Percentiles rank a stretch among this genome's conserved stretches.
phyloP scores from a whole-genome alignment of 768 basidiomycete species.

The Termitomyces sp. region DNA sequence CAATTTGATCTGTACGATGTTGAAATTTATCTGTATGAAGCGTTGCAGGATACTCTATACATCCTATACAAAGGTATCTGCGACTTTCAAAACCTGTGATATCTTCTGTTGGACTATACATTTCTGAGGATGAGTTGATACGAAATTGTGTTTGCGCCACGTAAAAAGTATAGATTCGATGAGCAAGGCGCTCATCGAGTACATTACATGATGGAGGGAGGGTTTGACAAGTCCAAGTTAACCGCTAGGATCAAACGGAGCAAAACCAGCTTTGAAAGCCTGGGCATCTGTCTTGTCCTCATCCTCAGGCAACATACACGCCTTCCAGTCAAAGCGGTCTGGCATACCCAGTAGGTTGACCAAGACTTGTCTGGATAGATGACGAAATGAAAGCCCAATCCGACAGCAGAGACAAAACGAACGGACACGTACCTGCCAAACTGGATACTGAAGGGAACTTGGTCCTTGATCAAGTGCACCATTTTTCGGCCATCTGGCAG shows the following conservation, averaged over 20 bases:
- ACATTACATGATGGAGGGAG: background rate
- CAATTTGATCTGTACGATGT: background rate
- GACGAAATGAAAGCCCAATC: background rate
- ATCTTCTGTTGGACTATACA: background rate
- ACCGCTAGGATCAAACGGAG: constrained; percentile 58
- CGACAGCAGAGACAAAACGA: background rate
- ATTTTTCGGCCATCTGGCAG: constrained; percentile 82
- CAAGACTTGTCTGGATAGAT: constrained; percentile 64
- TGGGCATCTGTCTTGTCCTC: constrained; percentile 84
- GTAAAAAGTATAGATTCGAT: background rate
- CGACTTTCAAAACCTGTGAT: background rate
- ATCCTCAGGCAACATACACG: constrained; percentile 75
- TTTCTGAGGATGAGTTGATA: background rate
- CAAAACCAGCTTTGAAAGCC: constrained; percentile 82
- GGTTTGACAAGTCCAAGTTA: background rate
- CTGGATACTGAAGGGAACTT: constrained; percentile 81
- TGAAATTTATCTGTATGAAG: background rate
- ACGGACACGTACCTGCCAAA: constrained; percentile 79
- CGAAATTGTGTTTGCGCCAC: background rate
- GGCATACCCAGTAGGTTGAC: constrained; percentile 72
- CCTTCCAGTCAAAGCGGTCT: constrained; percentile 90
- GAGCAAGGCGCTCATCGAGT: background rate
- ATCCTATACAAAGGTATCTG: background rate
- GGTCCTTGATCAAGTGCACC: constrained; percentile 80
- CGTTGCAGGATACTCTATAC: too few relatives aligned